Evolutionary conservation across 768 basidiomycete genomes (phyloP), one percentile per base, ranked within the genome.

Genomic region (Mycena polygramma): DNA sequence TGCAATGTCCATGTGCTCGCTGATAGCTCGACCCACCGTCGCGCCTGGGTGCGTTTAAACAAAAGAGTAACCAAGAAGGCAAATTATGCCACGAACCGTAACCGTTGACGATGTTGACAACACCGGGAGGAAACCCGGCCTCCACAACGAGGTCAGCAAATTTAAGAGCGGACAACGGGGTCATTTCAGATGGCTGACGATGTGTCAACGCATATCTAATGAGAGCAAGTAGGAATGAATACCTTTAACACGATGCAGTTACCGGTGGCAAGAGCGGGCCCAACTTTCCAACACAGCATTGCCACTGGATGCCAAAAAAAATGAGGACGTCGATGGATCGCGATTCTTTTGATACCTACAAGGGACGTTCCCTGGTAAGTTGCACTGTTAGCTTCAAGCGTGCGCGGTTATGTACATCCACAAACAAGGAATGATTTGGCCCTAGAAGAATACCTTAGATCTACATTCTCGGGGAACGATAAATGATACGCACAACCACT

Each of bases 121-220:
- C 91, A 63, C 93, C 91, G 8, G 89, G 84, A 7, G 92, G 92
- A 79, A 92, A 89, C 1, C 92, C 91, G 7, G 92, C 91, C 72
- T 93, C 87, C n/a, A 80, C 79, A 66, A 88, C 81, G 51, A 94
- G 86, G 15, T 86, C 81, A 39, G 77, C 78, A 36, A 88, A 62
- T 36, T 82, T 82, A 36, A 92, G 79, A 5, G 90, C 91, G 19
- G 89, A 85, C 41, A 91, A 78, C 3, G 92, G 90, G 0, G 91
- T 91, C 61, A 90, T 80, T 72, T 91, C 91, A 5, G 91, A 91
- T 5, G 91, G 90, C 81, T 93, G 30, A 13, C 7, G 22, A 19
- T n/a, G 45, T 30, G 3, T 58, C 36, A 58, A 58, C 2, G 48
- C n/a, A 9, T 20, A 3, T 30, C n/a, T 51, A 11, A 36, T 52